Evolutionary conservation across 768 basidiomycete species (phyloP).

Genomic region (Suillus clintonianus): DNA sequence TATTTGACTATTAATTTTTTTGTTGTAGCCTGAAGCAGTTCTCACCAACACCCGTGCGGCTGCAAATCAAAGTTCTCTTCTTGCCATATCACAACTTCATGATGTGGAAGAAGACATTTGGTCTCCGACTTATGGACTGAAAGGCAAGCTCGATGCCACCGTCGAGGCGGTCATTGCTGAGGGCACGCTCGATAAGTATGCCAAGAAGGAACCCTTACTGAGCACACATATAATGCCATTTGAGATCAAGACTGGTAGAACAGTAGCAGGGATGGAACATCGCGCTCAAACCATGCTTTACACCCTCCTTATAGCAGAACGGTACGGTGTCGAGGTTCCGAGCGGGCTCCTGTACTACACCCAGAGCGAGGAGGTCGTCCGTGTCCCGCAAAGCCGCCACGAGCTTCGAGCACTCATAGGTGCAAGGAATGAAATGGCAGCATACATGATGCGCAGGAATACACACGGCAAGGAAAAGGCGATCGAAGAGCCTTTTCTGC

Average conservation of each 20-base stretch:
- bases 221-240: conserved; percentile 59
- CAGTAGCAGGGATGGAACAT: conserved; percentile 81
- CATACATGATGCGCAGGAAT: conserved; percentile 64
- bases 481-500: conserved; percentile 63
- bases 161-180: conserved; percentile 69
- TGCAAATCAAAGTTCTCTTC: conserved; percentile 47
- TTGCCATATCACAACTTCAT: conserved; percentile 75
- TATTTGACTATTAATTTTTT: neutral
- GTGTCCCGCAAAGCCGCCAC: conserved; percentile 76
- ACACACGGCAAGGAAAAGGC: conserved; percentile 20
- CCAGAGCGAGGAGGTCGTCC: conserved; percentile 83
- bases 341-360: conserved; percentile 94
- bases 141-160: conserved; percentile 94
- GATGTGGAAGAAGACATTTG: conserved; percentile 98
- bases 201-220: conserved; percentile 21
- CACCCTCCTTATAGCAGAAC: conserved; percentile 84
- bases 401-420: conserved; percentile 85
- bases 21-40: conserved; percentile 56
- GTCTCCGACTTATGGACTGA: conserved; percentile 92
- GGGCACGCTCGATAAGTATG: conserved; percentile 26
- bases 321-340: conserved; percentile 82
- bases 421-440: conserved; percentile 82
- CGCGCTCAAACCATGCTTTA: conserved; percentile 98
- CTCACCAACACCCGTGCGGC: conserved; percentile 68
- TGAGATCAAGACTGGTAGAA: conserved; percentile 94